Conservation (phyloP, 768 basidiomycete genomes). For the Podaxis rugospora region DNA sequence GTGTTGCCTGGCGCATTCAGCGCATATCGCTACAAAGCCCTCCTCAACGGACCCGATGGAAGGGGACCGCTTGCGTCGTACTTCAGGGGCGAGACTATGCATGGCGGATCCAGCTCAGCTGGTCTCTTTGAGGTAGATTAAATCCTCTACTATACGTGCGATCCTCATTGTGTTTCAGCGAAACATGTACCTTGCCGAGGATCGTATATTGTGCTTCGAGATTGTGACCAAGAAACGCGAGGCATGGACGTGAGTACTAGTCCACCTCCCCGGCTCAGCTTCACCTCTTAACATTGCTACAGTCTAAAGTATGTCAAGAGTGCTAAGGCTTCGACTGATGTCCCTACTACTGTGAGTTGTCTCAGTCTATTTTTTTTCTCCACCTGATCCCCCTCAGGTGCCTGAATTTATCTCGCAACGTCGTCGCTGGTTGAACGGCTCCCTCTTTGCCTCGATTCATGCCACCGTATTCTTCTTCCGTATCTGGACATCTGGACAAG, state of each 20-base stretch:
- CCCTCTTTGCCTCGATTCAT: slow-evolving; percentile 90
- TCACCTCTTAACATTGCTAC: slow-evolving; percentile 4
- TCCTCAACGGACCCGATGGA: slow-evolving; percentile 82
- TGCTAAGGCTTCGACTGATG: slow-evolving; percentile 95
- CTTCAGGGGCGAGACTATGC: slow-evolving; percentile 91
- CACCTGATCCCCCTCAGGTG: slow-evolving; percentile 35
- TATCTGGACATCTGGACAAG: slow-evolving; percentile 91
- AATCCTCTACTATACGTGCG: not conserved
- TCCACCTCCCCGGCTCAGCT: slow-evolving; percentile 9
- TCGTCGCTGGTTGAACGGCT: slow-evolving; percentile 86
- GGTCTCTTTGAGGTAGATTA: slow-evolving; percentile 59
- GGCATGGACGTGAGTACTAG: slow-evolving; percentile 65
- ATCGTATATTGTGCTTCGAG: slow-evolving; percentile 90
- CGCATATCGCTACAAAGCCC: slow-evolving; percentile 85
- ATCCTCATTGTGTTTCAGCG: slow-evolving; percentile 37
- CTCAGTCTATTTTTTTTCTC: not conserved
- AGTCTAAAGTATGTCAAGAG: slow-evolving; percentile 88
- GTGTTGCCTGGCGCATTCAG: slow-evolving; percentile 92
- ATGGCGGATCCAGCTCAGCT: slow-evolving; percentile 54
- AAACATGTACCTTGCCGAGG: slow-evolving; percentile 91
- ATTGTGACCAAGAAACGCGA: slow-evolving; percentile 87
- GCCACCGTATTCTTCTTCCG: slow-evolving; percentile 86
- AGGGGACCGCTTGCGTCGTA: slow-evolving; percentile 89
- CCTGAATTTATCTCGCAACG: slow-evolving; percentile 95
- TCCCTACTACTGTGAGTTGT: slow-evolving; percentile 64